phyloP scores from a whole-genome alignment of 176 grass and related monocot species.

The Aegilops sharonensis region DNA sequence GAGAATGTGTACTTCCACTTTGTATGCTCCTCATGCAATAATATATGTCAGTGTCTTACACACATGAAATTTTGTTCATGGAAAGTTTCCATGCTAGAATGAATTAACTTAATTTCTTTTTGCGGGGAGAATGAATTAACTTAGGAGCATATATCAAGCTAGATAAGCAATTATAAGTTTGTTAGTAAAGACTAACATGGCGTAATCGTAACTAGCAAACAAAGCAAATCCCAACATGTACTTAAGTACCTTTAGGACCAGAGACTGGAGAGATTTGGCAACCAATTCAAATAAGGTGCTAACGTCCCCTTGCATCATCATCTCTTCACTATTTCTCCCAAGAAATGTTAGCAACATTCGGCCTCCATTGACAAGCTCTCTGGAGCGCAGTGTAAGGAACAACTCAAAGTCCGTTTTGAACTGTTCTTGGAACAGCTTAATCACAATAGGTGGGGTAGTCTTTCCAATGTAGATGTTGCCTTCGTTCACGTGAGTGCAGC shows the following conservation, averaged over 20 bases:
- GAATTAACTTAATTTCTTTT: too few relatives aligned
- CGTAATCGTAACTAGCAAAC: too few relatives aligned
- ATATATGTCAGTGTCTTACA: too few relatives aligned
- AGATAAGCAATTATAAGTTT: too few relatives aligned
- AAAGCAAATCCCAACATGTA: background rate
- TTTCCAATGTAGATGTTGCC: conserved; percentile 33
- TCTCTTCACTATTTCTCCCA: conserved; percentile 5
- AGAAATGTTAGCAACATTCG: conserved; percentile 39
- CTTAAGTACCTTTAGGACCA: conserved; percentile 36
- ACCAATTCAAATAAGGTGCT: background rate
- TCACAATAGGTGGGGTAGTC: conserved; percentile 4
- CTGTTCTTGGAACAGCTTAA: conserved; percentile 32
- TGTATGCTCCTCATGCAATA: too few relatives aligned
- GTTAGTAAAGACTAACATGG: too few relatives aligned
- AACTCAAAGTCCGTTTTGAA: conserved; percentile 29
- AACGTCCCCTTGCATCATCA: background rate
- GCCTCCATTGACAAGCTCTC: conserved; percentile 28
- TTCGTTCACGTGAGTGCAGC: background rate
- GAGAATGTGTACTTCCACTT: too few relatives aligned
- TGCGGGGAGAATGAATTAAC: too few relatives aligned
- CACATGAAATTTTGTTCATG: too few relatives aligned
- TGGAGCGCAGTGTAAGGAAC: conserved; percentile 24
- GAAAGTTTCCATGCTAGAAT: too few relatives aligned
- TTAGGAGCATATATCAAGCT: too few relatives aligned
- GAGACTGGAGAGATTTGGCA: background rate